phyloP scores from a whole-genome alignment of 2,329 filamentous ascomycete species.

The Talaromyces sp. region DNA sequence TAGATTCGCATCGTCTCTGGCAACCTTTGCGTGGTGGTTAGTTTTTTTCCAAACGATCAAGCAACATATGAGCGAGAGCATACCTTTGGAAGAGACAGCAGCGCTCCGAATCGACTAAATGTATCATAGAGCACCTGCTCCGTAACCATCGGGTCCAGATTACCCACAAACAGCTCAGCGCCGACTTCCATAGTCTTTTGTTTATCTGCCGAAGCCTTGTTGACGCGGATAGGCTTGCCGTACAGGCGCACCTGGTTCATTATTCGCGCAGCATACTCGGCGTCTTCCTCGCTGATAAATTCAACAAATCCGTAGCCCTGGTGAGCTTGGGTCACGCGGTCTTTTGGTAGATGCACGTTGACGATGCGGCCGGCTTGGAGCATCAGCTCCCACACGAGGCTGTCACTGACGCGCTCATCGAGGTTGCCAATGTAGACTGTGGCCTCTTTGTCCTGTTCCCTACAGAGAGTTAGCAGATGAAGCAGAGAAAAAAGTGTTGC shows the following conservation, averaged over 20 bases:
- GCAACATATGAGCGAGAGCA: slow-evolving; percentile 2
- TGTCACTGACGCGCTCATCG: slow-evolving; percentile 88
- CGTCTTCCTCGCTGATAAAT: slow-evolving; percentile 90
- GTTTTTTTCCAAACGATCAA: background rate
- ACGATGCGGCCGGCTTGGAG: slow-evolving; percentile 94
- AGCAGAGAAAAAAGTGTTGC: slow-evolving; percentile 6
- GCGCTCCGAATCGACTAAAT: slow-evolving; percentile 83
- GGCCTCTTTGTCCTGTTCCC: slow-evolving; percentile 97
- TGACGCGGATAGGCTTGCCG: slow-evolving; percentile 92
- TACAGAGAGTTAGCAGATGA: slow-evolving; percentile 33
- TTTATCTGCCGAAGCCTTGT: slow-evolving; percentile 91
- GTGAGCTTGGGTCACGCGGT: slow-evolving; percentile 92
- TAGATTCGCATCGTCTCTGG: slow-evolving; percentile 78
- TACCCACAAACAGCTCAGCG: slow-evolving; percentile 94
- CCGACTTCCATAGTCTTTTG: slow-evolving; percentile 90
- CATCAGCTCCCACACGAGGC: slow-evolving; percentile 95
- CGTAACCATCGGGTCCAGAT: slow-evolving; percentile 88
- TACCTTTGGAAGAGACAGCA: slow-evolving; percentile 82
- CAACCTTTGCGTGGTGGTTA: slow-evolving; percentile 41
- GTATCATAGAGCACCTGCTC: slow-evolving; percentile 95
- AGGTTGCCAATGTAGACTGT: slow-evolving; percentile 98
- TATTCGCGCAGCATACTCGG: slow-evolving; percentile 91
- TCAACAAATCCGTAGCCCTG: slow-evolving; percentile 99
- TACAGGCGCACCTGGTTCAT: slow-evolving; percentile 94
- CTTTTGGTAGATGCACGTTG: slow-evolving; percentile 96